Evolutionary conservation across 1,139 yeast species (phyloP), one percentile per base, ranked within the genome.

Genomic region (Arxiozyma heterogenica): DNA sequence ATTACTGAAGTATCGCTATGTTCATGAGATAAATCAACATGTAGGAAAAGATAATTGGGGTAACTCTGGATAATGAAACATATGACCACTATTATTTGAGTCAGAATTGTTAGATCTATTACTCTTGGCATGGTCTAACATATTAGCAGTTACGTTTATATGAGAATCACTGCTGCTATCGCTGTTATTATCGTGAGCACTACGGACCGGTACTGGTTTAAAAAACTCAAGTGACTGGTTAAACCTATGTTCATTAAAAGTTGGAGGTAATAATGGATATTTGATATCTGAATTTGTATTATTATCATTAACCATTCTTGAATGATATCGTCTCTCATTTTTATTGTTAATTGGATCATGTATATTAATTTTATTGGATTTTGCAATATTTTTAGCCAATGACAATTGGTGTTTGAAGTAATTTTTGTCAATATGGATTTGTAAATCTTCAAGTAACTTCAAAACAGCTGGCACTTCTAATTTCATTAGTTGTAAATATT

Each of bases 391-490:
- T 46, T 59, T 60, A 11, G 68, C 67, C 49, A 65, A 49, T 7
- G 68, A 61, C 22, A 55, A 51, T 39, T 61, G 61, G 27, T 59
- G 60, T 53, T 60, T 63, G 22, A 58, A 57, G 47, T 55, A 60
- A 3, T 58, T 54, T 17, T 46, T 34, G 49, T 65, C 67, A 15
- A 66, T 54, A 25, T 58, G 55, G 18, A 44, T 51, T 41, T 61
- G 59, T 49, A 66, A 47, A 41, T 64, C 67, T 47, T 65, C 69
- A 6, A 62, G 59, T 1, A 66, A 58, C 38, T 56, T 59, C 51
- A 65, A 49, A 1, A 66, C 65, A 5, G 66, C 66, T 6, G 70
- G 70, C 6, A 66, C 67, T 52, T 67, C 70, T 45, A 67, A 54
- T 49, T 62, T 59, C 44, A 66, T 54, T 51, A 67, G 54, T 53